A percentile compares a stretch with the other conserved stretches of the same genome.
These are phyloP conservation scores for Pedinophyceae sp. DNA, from an alignment of 139 green algal genomes.

Conservation along the genomic window DNA sequence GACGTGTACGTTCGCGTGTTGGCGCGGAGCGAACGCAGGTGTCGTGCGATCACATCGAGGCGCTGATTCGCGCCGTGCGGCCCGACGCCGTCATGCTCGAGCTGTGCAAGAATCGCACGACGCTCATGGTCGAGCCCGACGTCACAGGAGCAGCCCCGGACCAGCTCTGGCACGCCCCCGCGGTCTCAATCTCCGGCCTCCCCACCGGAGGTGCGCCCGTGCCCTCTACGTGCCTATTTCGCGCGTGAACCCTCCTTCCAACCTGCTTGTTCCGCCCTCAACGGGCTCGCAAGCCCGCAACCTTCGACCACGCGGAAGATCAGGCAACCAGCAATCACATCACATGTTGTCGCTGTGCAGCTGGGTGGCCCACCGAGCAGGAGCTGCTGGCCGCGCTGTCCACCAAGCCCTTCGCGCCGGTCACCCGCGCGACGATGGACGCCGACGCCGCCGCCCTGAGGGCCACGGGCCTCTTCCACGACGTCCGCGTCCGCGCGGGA, in stretches of 20 bases:
- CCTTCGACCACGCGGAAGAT: background rate
- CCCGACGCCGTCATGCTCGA: constrained; percentile 52
- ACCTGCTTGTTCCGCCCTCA: background rate
- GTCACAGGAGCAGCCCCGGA: constrained; percentile 6
- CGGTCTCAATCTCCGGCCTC: constrained; percentile 3
- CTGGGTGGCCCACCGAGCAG: constrained; percentile 27
- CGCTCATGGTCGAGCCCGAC: constrained; percentile 39
- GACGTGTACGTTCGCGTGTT: too few relatives aligned
- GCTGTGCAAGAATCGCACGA: constrained; percentile 61
- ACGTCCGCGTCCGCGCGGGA: background rate
- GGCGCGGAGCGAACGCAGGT: too few relatives aligned
- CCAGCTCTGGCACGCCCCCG: constrained; percentile 35
- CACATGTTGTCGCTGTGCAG: background rate
- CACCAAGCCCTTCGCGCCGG: constrained; percentile 19
- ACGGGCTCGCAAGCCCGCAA: constrained; percentile 3
- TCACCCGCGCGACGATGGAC: constrained; percentile 5
- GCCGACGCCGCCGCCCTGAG: constrained; percentile 10
- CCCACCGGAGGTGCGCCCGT: background rate
- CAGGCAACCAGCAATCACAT: background rate
- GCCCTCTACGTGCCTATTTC: background rate
- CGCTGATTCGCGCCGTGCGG: constrained; percentile 29
- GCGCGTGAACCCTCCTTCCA: background rate
- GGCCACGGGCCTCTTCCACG: constrained; percentile 9
- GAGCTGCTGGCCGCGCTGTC: constrained; percentile 30
- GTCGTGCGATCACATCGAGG: constrained; percentile 12